phyloP scores from a whole-genome alignment of 2,329 filamentous ascomycete species.

The Penicillium sp. region DNA sequence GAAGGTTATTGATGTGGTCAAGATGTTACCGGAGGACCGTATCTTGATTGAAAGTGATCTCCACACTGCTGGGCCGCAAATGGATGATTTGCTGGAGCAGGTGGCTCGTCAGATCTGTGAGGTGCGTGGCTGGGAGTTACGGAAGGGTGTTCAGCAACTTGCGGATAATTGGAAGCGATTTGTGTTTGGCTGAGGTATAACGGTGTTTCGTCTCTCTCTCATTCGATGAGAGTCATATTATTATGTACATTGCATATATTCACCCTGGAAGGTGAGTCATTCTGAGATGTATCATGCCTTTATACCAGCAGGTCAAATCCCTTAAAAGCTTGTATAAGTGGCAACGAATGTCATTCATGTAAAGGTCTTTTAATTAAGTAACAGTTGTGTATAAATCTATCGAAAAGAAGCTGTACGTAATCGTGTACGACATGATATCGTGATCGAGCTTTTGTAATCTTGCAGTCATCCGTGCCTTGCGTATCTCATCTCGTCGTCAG shows the following conservation, averaged over 20 bases:
- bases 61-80: constrained; percentile 74
- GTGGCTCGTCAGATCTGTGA: constrained; percentile 74
- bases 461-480: constrained; percentile 16
- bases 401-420: constrained; percentile 13
- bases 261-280: neutral
- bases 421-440: constrained; percentile 23
- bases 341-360: neutral
- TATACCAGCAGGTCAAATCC: neutral
- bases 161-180: constrained; percentile 77
- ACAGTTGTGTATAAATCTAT: constrained; percentile 21
- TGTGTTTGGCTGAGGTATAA: constrained; percentile 57
- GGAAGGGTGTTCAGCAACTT: constrained; percentile 67
- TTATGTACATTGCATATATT: neutral
- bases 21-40: constrained; percentile 71
- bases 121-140: constrained; percentile 74
- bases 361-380: constrained; percentile 14
- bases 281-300: neutral
- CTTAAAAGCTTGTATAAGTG: neutral
- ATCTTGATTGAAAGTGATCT: constrained; percentile 89
- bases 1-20: constrained; percentile 67
- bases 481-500: constrained; percentile 24
- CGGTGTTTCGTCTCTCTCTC: neutral
- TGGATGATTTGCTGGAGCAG: constrained; percentile 76
- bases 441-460: constrained; percentile 7
- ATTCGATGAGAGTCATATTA: neutral